Percentiles rank a stretch among this genome's conserved stretches.
Evolutionary conservation across 2,329 filamentous ascomycete genomes (phyloP).

Genomic region (Microdochium nivale): DNA sequence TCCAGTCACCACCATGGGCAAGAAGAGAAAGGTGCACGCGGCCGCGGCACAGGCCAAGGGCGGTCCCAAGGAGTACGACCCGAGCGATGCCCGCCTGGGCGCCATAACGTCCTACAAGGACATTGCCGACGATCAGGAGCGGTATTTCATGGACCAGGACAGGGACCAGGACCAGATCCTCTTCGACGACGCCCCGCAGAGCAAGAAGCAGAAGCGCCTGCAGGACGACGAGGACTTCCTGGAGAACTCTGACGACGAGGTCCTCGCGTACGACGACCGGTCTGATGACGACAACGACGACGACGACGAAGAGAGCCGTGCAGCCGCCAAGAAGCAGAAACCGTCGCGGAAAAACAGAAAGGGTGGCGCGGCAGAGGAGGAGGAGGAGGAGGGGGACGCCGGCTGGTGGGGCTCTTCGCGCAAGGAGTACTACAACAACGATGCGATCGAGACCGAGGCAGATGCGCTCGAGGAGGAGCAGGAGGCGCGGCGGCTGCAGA

Average conservation of each 20-base stretch:
- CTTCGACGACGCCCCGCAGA: conserved; percentile 70
- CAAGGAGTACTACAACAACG: conserved; percentile 89
- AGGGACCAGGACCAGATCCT: conserved; percentile 78
- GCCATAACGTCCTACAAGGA: conserved; percentile 63
- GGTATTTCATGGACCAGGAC: conserved; percentile 82
- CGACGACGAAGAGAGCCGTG: conserved; percentile 24
- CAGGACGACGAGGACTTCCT: conserved; percentile 57
- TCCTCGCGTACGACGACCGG: conserved; percentile 39
- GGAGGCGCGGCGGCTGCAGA: conserved; percentile 80
- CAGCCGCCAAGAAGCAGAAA: conserved; percentile 35
- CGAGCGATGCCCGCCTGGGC: conserved; percentile 52
- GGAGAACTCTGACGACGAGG: conserved; percentile 55
- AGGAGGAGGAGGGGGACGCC: conserved; percentile 48
- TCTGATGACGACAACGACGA: conserved; percentile 27
- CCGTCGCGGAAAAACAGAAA: conserved; percentile 10
- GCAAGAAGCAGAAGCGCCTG: conserved; percentile 65
- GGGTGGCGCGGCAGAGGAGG: conserved; percentile 27
- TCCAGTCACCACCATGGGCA: conserved; percentile 51
- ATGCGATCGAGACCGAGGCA: conserved; percentile 40
- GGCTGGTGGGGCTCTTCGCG: conserved; percentile 82
- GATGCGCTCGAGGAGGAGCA: conserved; percentile 81
- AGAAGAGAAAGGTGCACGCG: conserved; percentile 63
- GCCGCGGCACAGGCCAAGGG: conserved; percentile 34
- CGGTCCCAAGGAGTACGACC: conserved; percentile 42
- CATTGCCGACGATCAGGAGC: conserved; percentile 88